Percentiles rank a stretch among this genome's conserved stretches.
Evolutionary conservation across 2,329 filamentous ascomycete genomes (phyloP).

Genomic region (Pseudogymnoascus sp.): DNA sequence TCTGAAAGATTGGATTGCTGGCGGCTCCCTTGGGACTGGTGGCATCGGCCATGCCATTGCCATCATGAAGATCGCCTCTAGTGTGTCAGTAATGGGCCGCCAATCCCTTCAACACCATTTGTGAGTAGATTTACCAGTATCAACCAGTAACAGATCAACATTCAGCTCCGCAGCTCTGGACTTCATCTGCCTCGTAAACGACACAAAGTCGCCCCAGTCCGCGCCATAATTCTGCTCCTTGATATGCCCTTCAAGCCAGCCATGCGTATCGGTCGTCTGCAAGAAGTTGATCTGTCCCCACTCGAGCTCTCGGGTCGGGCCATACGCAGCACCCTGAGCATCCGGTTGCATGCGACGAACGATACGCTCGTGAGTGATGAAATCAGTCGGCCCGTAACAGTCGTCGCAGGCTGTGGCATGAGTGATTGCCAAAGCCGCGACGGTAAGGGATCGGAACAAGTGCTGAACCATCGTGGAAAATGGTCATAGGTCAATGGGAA

Average conservation of each 20-base stretch:
- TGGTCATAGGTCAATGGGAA: neutral
- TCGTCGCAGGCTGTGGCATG: conserved; percentile 32
- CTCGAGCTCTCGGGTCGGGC: conserved; percentile 57
- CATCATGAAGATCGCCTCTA: conserved; percentile 75
- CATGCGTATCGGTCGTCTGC: conserved; percentile 94
- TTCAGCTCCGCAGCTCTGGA: conserved; percentile 68
- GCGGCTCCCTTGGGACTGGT: conserved; percentile 82
- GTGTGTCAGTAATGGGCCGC: neutral
- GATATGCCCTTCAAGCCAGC: conserved; percentile 89
- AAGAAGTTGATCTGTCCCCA: conserved; percentile 97
- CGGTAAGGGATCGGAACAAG: neutral
- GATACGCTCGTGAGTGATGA: conserved; percentile 38
- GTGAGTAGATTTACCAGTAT: conserved; percentile 44
- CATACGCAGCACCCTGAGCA: conserved; percentile 35
- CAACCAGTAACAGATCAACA: conserved; percentile 80
- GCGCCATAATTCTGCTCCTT: conserved; percentile 89
- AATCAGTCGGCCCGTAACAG: conserved; percentile 36
- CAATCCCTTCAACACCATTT: neutral
- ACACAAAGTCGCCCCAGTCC: conserved; percentile 97
- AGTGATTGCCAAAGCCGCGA: conserved; percentile 19
- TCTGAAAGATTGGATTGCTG: conserved; percentile 75
- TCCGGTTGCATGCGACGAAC: conserved; percentile 43
- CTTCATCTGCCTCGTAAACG: conserved; percentile 77
- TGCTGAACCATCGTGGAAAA: neutral
- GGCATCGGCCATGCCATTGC: conserved; percentile 88